Conservation (phyloP, 441 rosid genomes). For the Lepidium campestre region DNA sequence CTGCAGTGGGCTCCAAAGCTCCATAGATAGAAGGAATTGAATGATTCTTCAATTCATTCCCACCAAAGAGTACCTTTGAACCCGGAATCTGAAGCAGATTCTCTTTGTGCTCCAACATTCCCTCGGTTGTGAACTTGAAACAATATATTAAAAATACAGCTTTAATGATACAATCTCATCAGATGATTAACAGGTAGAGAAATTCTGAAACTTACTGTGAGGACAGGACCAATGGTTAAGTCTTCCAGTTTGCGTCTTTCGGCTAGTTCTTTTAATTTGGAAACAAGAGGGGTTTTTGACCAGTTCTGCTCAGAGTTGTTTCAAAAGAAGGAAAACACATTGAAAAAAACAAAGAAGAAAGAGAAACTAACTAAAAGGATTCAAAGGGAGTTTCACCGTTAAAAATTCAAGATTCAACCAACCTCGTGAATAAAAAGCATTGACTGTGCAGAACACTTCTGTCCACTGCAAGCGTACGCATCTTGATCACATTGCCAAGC, state of each 20-base stretch:
- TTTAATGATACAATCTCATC: not conserved
- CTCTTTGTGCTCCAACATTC: constrained; percentile 76
- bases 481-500: constrained; percentile 99
- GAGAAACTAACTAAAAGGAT: constrained; percentile 9
- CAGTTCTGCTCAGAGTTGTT: constrained; percentile 54
- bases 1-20: constrained; percentile 84
- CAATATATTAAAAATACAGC: not conserved
- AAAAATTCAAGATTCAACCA: constrained; percentile 15
- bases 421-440: constrained; percentile 96
- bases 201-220: constrained; percentile 64
- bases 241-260: constrained; percentile 89
- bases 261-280: constrained; percentile 74
- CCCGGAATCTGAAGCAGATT: constrained; percentile 79
- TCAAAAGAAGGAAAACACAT: not conserved
- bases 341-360: not conserved
- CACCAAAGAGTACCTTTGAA: constrained; percentile 87
- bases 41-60: constrained; percentile 67
- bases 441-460: constrained; percentile 97
- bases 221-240: constrained; percentile 88
- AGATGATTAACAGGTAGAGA: not conserved
- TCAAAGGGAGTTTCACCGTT: constrained; percentile 9
- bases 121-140: constrained; percentile 72
- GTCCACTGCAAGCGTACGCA: constrained; percentile 98
- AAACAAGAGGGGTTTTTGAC: constrained; percentile 56
- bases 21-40: constrained; percentile 89